phyloP scores from a whole-genome alignment of 352 stramenopile species.

The Phytophthora nicotianae region DNA sequence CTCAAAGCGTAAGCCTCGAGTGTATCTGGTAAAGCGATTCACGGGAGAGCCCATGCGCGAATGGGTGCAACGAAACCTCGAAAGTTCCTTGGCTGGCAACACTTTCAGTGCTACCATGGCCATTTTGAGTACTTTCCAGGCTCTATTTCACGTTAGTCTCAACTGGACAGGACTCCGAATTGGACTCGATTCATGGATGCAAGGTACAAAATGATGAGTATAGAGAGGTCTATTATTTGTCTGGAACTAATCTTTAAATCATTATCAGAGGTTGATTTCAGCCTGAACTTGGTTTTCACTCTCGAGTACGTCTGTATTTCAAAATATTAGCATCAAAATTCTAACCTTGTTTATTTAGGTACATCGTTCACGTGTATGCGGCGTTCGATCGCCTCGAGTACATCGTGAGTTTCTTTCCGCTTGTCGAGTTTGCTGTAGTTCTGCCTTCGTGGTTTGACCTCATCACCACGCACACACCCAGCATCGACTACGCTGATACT shows the following conservation, averaged over 20 bases:
- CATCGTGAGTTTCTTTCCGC: constrained; percentile 47
- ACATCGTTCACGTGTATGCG: constrained; percentile 62
- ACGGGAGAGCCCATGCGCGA: constrained; percentile 57
- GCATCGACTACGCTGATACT: constrained; percentile 23
- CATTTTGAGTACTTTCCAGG: constrained; percentile 65
- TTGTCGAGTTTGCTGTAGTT: constrained; percentile 67
- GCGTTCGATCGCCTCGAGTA: constrained; percentile 72
- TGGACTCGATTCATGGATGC: constrained; percentile 41
- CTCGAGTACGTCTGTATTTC: constrained; percentile 53
- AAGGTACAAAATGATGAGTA: constrained; percentile 37
- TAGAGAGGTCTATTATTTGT: no score
- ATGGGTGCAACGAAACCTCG: constrained; percentile 78
- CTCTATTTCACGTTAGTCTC: constrained; percentile 64
- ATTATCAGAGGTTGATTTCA: constrained; percentile 54
- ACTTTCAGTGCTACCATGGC: constrained; percentile 49
- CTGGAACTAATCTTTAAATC: constrained; percentile 8
- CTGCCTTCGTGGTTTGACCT: constrained; percentile 64
- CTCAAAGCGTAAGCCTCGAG: constrained; percentile 36
- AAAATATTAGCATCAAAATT: background rate
- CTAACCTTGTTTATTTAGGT: constrained; percentile 29
- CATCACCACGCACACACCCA: constrained; percentile 21
- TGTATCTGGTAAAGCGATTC: constrained; percentile 41
- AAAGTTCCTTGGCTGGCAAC: constrained; percentile 61
- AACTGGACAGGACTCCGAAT: constrained; percentile 60
- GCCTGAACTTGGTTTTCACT: constrained; percentile 70